A percentile compares a stretch with the other conserved stretches of the same genome.
These are phyloP conservation scores for Golubevia sp. DNA, from an alignment of 1,284 basidiomycete genomes.

Conservation along the genomic window DNA sequence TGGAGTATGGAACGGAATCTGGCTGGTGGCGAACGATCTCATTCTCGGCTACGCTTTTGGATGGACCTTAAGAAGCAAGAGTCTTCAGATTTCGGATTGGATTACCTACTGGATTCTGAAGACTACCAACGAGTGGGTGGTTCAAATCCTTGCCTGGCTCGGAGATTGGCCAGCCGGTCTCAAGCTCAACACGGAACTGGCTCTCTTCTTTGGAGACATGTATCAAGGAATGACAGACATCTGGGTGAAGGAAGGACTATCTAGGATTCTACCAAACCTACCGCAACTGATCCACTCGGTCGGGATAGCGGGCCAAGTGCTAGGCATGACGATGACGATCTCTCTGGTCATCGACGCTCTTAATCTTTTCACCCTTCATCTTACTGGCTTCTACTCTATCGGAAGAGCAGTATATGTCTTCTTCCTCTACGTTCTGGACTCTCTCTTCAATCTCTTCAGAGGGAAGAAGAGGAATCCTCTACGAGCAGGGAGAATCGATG, in stretches of 20 bases:
- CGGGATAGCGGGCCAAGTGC: conserved; percentile 13
- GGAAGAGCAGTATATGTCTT: conserved; percentile 27
- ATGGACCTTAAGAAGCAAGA: not conserved
- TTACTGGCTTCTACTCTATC: conserved; percentile 35
- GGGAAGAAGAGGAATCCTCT: conserved; percentile 55
- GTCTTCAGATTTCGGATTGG: not conserved
- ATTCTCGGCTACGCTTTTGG: conserved; percentile 37
- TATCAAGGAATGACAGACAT: conserved; percentile 22
- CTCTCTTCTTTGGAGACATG: conserved; percentile 47
- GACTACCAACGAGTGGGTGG: not conserved
- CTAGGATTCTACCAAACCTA: no score
- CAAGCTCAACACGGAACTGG: conserved; percentile 57
- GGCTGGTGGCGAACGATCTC: conserved; percentile 50
- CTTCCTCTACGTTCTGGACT: conserved; percentile 26
- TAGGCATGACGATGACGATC: conserved; percentile 39
- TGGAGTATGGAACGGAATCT: conserved; percentile 44
- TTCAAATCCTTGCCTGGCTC: conserved; percentile 35
- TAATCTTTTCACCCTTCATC: conserved; percentile 33
- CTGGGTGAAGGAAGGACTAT: conserved; percentile 5
- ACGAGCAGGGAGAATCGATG: conserved; percentile 39
- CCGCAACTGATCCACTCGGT: conserved; percentile 10
- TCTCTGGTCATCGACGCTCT: conserved; percentile 33
- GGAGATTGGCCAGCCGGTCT: conserved; percentile 55
- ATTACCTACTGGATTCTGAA: not conserved
- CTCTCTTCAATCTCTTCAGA: conserved; percentile 54